Base-by-base conservation (phyloP, 495 filamentous ascomycete species). In the Entonaema liquescens region DNA sequence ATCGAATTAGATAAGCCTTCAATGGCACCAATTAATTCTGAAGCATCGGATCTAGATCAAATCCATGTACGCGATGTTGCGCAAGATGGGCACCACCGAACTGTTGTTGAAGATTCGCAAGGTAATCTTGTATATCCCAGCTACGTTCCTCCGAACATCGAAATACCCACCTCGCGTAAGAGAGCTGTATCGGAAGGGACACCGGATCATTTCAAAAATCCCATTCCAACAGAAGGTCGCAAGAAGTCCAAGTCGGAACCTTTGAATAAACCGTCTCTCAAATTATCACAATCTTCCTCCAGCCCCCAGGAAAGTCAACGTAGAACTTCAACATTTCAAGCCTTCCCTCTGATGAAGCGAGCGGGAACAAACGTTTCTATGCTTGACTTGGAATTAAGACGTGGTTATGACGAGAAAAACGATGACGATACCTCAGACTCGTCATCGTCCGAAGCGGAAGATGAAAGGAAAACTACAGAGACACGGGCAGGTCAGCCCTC, bases 41-140 rank as follows among this genome's bases (percentile, higher is more conserved):
- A 62, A 12, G 19, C 8, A 17, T 42, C 33, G 13, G 67, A 52
- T 3, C 52, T 57, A 2, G 31, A 8, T 23, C 58, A 12, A 25
- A 53, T 74, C 21, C 58, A 31, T 2, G 17, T 68, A 57, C 54
- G 44, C 13, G 63, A 74, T 47, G 38, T 67, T 5, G 57, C 59
- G 8, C 49, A 44, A 36, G 64, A 72, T 11, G 76, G 74, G 17
- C 74, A 72, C 5, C 64, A 31, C 12, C 74, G 67, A 12, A 72
- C 75, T 1, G 55, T 82, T 7, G 64, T 78, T 9, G 70, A 72
- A 57, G 79, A 83, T 47, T 59, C 23, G 9, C 54, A 74, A 38
- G 79, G 80, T 17, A 65, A 77, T 47, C 65, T 79, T 26, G 71
- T 75, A 23, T 82, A 78, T 68, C 81, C 81, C 3, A 68, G 69